phyloP scores from a whole-genome alignment of 495 filamentous ascomycete species.

The Podospora australis region DNA sequence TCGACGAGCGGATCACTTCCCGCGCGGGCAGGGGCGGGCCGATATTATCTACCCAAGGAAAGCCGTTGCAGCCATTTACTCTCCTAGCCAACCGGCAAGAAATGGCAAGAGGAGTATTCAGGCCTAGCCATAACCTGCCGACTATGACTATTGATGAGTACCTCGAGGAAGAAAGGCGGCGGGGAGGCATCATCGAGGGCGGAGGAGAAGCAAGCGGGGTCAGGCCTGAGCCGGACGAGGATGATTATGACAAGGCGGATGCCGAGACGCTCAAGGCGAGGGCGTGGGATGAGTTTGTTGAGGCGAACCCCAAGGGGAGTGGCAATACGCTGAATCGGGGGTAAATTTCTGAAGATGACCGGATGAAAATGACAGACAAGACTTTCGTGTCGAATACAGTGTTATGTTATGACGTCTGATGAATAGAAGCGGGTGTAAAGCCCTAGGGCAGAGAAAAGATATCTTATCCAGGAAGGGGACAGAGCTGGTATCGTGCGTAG shows the following conservation, averaged over 20 bases:
- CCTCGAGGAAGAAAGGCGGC: slow-evolving; percentile 77
- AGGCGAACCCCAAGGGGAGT: slow-evolving; percentile 80
- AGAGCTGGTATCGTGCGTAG: too few relatives aligned
- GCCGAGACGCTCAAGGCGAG: slow-evolving; percentile 87
- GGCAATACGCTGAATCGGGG: slow-evolving; percentile 85
- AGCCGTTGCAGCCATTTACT: slow-evolving; percentile 87
- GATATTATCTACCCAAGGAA: slow-evolving; percentile 72
- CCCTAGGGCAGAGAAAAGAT: too few relatives aligned
- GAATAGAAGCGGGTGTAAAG: too few relatives aligned
- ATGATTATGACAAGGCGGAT: slow-evolving; percentile 78
- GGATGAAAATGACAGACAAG: too few relatives aligned
- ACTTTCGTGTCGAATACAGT: too few relatives aligned
- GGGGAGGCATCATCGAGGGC: slow-evolving; percentile 88
- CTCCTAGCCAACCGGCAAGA: slow-evolving; percentile 71
- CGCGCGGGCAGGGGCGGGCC: slow-evolving; percentile 56
- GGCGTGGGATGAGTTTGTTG: slow-evolving; percentile 91
- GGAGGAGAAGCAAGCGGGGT: slow-evolving; percentile 75
- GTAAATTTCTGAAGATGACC: too few relatives aligned
- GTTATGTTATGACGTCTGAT: too few relatives aligned
- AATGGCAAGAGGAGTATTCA: slow-evolving; percentile 77
- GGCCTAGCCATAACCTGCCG: slow-evolving; percentile 83
- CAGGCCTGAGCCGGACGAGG: slow-evolving; percentile 72
- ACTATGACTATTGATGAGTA: slow-evolving; percentile 99
- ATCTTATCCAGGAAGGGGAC: too few relatives aligned
- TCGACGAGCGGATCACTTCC: slow-evolving; percentile 55